Conservation (phyloP, 257 asterid species). For the Jacaranda copaia region DNA sequence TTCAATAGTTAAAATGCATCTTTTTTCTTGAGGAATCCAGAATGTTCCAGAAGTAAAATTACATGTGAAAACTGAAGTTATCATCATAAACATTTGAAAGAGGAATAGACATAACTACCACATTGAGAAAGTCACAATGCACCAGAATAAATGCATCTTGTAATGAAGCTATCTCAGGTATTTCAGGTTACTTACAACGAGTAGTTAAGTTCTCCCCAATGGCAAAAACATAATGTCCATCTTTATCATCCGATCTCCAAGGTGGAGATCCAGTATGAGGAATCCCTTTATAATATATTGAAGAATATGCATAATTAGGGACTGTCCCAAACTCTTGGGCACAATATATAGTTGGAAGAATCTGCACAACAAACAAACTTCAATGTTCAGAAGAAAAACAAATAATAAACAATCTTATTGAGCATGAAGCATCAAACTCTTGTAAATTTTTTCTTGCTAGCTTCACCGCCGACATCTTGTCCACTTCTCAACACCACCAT, state of each 20-base stretch:
- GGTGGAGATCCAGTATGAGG: slow-evolving; percentile 83
- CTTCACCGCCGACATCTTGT: slow-evolving; percentile 15
- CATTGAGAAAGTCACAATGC: slow-evolving; percentile 23
- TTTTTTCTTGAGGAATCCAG: slow-evolving; percentile 17
- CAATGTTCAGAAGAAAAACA: slow-evolving; percentile 32
- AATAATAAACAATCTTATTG: not conserved
- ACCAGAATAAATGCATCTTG: not conserved
- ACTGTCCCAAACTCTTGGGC: slow-evolving; percentile 67
- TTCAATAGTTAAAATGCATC: not conserved
- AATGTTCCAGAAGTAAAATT: not conserved
- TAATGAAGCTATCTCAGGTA: slow-evolving; percentile 20
- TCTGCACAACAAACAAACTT: slow-evolving; percentile 57
- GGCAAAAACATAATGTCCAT: slow-evolving; percentile 78
- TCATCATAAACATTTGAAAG: slow-evolving; percentile 7
- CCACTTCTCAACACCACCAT: slow-evolving; percentile 26
- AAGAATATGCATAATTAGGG: slow-evolving; percentile 74
- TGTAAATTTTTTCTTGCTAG: not conserved
- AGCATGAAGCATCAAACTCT: slow-evolving; percentile 14
- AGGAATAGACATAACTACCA: slow-evolving; percentile 18
- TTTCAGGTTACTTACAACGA: slow-evolving; percentile 75
- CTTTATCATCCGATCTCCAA: slow-evolving; percentile 87
- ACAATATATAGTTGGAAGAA: slow-evolving; percentile 68
- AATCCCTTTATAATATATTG: slow-evolving; percentile 77
- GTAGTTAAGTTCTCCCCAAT: slow-evolving; percentile 86
- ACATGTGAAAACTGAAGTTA: not conserved